Evolutionary conservation across 768 basidiomycete species (phyloP), one percentile per base, ranked within the genome.

Genomic region (Vishniacozyma victoriae): DNA sequence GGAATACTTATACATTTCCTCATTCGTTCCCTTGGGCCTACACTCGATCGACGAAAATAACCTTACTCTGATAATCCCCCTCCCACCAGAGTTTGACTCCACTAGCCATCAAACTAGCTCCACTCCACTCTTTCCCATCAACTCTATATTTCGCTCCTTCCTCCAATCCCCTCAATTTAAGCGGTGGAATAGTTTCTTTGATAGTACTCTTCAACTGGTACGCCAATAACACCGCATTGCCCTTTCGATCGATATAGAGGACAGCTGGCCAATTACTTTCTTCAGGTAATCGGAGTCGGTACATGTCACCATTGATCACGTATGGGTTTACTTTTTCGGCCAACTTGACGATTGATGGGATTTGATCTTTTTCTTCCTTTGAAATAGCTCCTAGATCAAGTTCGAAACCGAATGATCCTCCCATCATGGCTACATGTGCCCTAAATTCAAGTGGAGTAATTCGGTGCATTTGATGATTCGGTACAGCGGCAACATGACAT

Each of bases 371-470:
- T 24, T 64, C 62, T 33, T 57, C 55, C 18, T 40, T 16, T 2
- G 43, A 22, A 3, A 64, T 25, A 1, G 35, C 40, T 2, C 35
- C 37, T 16, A 54, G 59, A 36, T 64, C 62, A 4, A 64, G 59
- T 41, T 64, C 62, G 48, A 64, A 60, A 12, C 62, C 62, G 41
- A 64, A 64, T 7, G 48, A 51, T 6, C 62, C 62, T 15, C 62
- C 52, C 62, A 64, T 64, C 39, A 64, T 37, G 22, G 62, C 62
- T 3, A 64, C 62, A 38, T 64, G 62, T 4, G 59, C 62, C 23
- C 62, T 41, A 48, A 64, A 64, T 18, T 39, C 50, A 13, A 64
- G 31, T 3, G 62, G 53, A 4, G 55, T 60, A 15, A 26, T 35
- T 18, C 62, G 44, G 14, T 42, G 41, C 0, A 48, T 55, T 27